Percentiles rank a stretch among this genome's conserved stretches.
Conservation (phyloP, 768 basidiomycete genomes). For the Boletus eberwhitei region DNA sequence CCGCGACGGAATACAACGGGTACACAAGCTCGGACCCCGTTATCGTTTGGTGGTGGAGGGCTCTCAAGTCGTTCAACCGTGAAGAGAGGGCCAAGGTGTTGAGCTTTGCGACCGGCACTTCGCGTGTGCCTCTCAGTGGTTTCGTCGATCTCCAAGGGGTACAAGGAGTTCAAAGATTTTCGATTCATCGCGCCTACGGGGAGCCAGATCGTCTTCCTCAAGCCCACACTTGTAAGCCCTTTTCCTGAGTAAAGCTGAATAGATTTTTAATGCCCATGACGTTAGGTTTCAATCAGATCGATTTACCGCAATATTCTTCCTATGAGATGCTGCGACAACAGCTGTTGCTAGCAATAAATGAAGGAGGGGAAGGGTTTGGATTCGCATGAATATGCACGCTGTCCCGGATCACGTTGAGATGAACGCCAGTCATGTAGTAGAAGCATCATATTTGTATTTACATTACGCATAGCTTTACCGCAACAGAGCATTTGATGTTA, state of each 20-base stretch:
- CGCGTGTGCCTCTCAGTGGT: slow-evolving; percentile 89
- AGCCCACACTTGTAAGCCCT: slow-evolving; percentile 78
- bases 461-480: slow-evolving; percentile 19
- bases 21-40: slow-evolving; percentile 89
- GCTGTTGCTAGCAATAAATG: slow-evolving; percentile 87
- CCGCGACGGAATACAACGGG: slow-evolving; percentile 87
- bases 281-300: slow-evolving; percentile 90
- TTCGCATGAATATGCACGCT: slow-evolving; percentile 47
- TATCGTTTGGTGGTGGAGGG: slow-evolving; percentile 99
- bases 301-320: slow-evolving; percentile 90
- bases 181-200: slow-evolving; percentile 91
- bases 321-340: slow-evolving; percentile 96
- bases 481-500: slow-evolving; percentile 1
- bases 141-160: slow-evolving; percentile 95
- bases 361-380: slow-evolving; percentile 95
- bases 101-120: slow-evolving; percentile 93
- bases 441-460: slow-evolving; percentile 36
- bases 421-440: slow-evolving; percentile 24
- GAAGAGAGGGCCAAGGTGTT: slow-evolving; percentile 96
- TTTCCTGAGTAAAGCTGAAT: neutral
- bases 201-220: slow-evolving; percentile 82
- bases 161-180: slow-evolving; percentile 91
- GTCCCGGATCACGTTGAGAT: slow-evolving; percentile 13
- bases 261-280: slow-evolving; percentile 12
- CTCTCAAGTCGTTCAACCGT: slow-evolving; percentile 93